Evolutionary conservation across 495 filamentous ascomycete genomes (phyloP), one percentile per base, ranked within the genome.

Genomic region (Tuber magnatum): DNA sequence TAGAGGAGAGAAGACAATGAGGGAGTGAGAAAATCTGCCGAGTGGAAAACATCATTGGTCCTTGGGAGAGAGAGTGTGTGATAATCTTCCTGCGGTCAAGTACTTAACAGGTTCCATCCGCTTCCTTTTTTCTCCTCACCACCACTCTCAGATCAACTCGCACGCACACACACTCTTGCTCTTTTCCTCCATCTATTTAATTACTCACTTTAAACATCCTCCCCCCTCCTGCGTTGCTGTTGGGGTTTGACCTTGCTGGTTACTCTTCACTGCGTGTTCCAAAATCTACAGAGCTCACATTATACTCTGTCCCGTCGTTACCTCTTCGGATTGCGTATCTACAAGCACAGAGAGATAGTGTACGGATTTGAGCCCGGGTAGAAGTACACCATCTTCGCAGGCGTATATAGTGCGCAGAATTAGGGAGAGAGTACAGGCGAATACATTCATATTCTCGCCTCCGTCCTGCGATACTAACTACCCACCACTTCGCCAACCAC

Each of bases 21-120:
- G 32, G 14, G 56, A 32, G 16, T 18, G 28, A 65, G 32, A 65
- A 61, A 35, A 65, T 35, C 56, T 65, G 14, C 56, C 56, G 56
- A 35, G 12, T 65, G 12, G 56, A 65, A 16, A 32, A 65, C 28
- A 65, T 32, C 3, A 35, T 65, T 65, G 56, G 56, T 20, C 28
- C 56, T 18, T 5, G 32, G n/a, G n/a, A 65, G 56, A 6, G 2
- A 65, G 12, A 65, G 28, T 61, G 56, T 32, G 28, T 65, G 56
- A 65, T 74, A 78, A 65, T 79, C 76, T 74, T 79, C 39, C 48
- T 56, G 42, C 51, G 69, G 43, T 70, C 72, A 68, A 78, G 65
- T 79, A 79, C 73, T 79, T 79, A 78, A 79, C 72, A 48, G 46
- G 41, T 72, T 77, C 76, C 72, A 71, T 72, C 77, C 77, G 68